These are phyloP conservation scores for Thalassiosira exigua DNA, from an alignment of 352 stramenopile genomes.

Conservation along the genomic window DNA sequence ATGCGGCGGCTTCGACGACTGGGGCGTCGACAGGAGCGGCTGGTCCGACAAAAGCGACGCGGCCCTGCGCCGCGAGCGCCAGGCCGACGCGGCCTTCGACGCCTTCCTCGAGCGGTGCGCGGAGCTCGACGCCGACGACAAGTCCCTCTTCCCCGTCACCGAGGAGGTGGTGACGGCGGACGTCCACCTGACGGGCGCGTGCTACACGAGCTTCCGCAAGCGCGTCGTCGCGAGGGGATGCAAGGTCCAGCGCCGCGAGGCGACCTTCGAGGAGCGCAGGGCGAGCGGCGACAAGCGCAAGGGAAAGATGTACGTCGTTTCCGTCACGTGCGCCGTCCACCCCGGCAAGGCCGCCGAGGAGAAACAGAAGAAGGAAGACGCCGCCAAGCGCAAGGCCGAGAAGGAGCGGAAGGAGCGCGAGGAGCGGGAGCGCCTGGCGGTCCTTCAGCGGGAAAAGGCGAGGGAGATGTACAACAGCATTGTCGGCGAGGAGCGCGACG, in stretches of 20 bases:
- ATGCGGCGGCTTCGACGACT: constrained; percentile 2
- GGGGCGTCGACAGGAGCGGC: background rate
- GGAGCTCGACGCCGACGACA: background rate
- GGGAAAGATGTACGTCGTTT: background rate
- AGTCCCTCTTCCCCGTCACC: constrained; percentile 9
- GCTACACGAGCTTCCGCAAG: constrained; percentile 1
- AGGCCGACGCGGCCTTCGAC: background rate
- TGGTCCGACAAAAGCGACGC: constrained; percentile 5
- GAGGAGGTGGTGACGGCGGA: background rate
- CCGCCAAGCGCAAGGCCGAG: background rate
- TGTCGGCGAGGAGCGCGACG: background rate
- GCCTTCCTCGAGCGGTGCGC: background rate
- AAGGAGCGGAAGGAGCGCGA: background rate
- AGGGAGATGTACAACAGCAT: background rate
- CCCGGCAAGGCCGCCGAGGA: constrained; percentile 1
- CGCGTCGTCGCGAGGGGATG: background rate
- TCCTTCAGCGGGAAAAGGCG: background rate
- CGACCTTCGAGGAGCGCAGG: background rate
- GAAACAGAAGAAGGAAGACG: constrained; percentile 1
- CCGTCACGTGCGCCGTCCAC: background rate
- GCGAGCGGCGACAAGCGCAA: background rate
- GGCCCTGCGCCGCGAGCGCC: constrained; percentile 2
- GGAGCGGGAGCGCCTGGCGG: background rate
- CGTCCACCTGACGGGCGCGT: background rate
- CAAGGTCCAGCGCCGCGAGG: background rate